phyloP scores from a whole-genome alignment of 768 basidiomycete species.

The Termitomyces heimii region DNA sequence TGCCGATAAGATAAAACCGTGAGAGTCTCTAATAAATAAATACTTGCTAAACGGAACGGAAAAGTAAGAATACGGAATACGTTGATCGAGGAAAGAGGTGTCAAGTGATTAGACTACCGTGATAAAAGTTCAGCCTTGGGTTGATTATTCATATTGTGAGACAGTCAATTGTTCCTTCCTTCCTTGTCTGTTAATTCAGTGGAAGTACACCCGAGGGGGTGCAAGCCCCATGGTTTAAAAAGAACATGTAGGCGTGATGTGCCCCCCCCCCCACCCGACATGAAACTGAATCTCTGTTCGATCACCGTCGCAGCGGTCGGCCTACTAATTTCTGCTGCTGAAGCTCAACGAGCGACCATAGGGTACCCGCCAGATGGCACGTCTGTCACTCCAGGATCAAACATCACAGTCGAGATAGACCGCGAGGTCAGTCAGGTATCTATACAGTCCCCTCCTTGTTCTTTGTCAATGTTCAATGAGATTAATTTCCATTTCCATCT shows the following conservation, averaged over 20 bases:
- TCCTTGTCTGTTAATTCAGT: no score
- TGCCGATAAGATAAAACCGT: background rate
- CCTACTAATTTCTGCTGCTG: slow-evolving; percentile 23
- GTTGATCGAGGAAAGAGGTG: no score
- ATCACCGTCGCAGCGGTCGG: background rate
- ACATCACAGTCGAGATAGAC: slow-evolving; percentile 39
- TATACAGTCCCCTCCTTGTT: no score
- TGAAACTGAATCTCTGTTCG: slow-evolving; percentile 1
- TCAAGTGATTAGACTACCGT: background rate
- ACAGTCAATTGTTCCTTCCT: background rate
- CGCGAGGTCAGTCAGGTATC: slow-evolving; percentile 34
- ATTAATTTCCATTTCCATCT: background rate
- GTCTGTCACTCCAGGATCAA: slow-evolving; percentile 28
- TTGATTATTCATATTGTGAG: background rate
- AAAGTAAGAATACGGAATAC: no score
- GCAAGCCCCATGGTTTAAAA: background rate
- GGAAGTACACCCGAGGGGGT: background rate
- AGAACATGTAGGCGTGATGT: background rate
- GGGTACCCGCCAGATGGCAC: slow-evolving; percentile 31
- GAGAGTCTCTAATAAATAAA: no score
- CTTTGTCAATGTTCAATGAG: no score
- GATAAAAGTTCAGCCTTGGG: background rate
- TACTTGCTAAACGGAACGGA: background rate
- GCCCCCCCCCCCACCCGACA: background rate
- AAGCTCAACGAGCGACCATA: slow-evolving; percentile 37